phyloP scores from a whole-genome alignment of 129 eudicot genomes.

The Pittosporum tobira region DNA sequence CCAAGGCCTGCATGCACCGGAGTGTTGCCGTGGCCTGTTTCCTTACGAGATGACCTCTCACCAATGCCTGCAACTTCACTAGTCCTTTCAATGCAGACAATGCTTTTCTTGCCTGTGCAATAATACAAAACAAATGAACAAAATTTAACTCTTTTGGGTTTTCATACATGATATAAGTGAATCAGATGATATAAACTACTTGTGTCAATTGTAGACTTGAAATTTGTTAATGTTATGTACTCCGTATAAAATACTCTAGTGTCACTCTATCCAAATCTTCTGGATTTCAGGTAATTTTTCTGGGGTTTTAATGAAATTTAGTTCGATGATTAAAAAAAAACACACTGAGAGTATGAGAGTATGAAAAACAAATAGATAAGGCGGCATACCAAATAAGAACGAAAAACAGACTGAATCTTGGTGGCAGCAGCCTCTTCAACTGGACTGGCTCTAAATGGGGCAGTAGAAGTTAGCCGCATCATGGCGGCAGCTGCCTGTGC shows the following conservation, averaged over 20 bases:
- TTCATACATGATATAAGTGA: no score
- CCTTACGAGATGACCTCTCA: constrained; percentile 83
- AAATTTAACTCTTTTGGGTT: no score
- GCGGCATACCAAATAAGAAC: constrained; percentile 51
- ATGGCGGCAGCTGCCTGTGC: constrained; percentile 46
- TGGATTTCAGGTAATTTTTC: no score
- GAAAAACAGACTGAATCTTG: constrained; percentile 66
- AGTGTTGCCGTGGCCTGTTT: constrained; percentile 80
- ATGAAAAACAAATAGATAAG: background rate
- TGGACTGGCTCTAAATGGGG: constrained; percentile 6
- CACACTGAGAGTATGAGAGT: no score
- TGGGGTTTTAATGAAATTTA: no score
- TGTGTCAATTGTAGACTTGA: no score
- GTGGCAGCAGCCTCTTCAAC: constrained; percentile 59
- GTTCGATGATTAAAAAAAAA: no score
- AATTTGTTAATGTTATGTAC: no score
- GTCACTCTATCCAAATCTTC: no score
- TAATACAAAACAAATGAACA: background rate
- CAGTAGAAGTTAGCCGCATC: constrained; percentile 21
- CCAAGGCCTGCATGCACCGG: constrained; percentile 84
- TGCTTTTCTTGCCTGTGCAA: constrained; percentile 74
- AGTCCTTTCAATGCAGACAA: constrained; percentile 81
- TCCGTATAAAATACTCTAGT: no score
- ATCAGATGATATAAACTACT: no score
- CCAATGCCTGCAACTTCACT: constrained; percentile 88